These are phyloP conservation scores for Capsella bursapastoris DNA, from an alignment of 345 rosid species.

Conservation along the genomic window DNA sequence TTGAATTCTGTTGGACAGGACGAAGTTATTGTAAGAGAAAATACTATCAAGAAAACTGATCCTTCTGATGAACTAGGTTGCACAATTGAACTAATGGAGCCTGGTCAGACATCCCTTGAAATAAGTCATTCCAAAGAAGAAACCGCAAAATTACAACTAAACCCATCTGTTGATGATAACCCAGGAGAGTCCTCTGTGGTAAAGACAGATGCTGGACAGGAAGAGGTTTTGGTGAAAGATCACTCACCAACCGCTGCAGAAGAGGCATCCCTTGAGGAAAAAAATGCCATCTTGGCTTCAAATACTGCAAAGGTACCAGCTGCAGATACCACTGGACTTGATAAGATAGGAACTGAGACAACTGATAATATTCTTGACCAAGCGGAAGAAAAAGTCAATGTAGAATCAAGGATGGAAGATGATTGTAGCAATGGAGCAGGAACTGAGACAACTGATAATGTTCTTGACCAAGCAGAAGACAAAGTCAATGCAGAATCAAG, in stretches of 20 bases:
- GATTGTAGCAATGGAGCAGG: slow-evolving; percentile 33
- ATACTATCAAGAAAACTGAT: slow-evolving; percentile 57
- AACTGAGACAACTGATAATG: slow-evolving; percentile 33
- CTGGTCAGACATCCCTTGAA: slow-evolving; percentile 53
- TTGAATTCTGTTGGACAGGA: slow-evolving; percentile 97
- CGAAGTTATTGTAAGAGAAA: slow-evolving; percentile 57
- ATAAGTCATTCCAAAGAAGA: slow-evolving; percentile 44
- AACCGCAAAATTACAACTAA: slow-evolving; percentile 48
- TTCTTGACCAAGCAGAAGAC: slow-evolving; percentile 43
- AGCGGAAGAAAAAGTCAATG: slow-evolving; percentile 43
- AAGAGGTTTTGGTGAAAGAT: slow-evolving; percentile 51
- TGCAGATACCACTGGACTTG: slow-evolving; percentile 38
- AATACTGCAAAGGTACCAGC: slow-evolving; percentile 42
- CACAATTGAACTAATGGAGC: slow-evolving; percentile 73
- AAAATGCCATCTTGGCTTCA: slow-evolving; percentile 42
- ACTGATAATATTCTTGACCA: slow-evolving; percentile 46
- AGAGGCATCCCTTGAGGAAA: slow-evolving; percentile 49
- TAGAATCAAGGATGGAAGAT: slow-evolving; percentile 49
- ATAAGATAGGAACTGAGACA: slow-evolving; percentile 37
- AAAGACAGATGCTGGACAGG: slow-evolving; percentile 48
- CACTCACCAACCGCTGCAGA: slow-evolving; percentile 44
- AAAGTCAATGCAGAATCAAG: slow-evolving; percentile 48
- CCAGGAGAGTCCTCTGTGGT: slow-evolving; percentile 45
- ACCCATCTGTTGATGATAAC: slow-evolving; percentile 44
- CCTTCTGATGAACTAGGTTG: slow-evolving; percentile 76